phyloP scores from a whole-genome alignment of 345 rosid genomes.

The Draba incana region DNA sequence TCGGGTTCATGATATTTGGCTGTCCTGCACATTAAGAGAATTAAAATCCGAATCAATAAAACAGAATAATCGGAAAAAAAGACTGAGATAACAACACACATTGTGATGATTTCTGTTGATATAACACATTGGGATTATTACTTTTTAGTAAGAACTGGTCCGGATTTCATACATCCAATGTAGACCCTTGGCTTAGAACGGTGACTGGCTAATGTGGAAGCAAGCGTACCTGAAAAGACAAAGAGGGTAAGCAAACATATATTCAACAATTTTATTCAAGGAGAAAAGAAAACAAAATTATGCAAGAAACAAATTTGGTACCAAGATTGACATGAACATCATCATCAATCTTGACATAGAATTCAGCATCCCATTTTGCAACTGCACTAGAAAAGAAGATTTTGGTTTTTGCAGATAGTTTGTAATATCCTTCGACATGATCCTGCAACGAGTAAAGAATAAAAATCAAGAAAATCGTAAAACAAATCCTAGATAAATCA shows the following conservation, averaged over 20 bases:
- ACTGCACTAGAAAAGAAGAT: constrained; percentile 86
- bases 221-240: constrained; percentile 61
- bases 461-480: constrained; percentile 4
- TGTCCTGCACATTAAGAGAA: constrained; percentile 47
- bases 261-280: constrained; percentile 5
- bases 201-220: constrained; percentile 77
- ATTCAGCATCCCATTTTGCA: constrained; percentile 95
- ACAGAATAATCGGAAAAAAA: no score
- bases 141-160: constrained; percentile 93
- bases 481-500: constrained; percentile 9
- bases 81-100: not conserved
- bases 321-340: constrained; percentile 98
- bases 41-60: not conserved
- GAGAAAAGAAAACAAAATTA: not conserved
- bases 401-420: constrained; percentile 93
- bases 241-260: constrained; percentile 7
- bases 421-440: constrained; percentile 96
- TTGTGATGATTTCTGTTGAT: no score
- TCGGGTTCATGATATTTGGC: constrained; percentile 98
- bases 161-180: constrained; percentile 98
- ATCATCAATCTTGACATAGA: constrained; percentile 93
- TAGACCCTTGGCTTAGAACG: constrained; percentile 89
- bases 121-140: constrained; percentile 41
- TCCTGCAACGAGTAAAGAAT: constrained; percentile 51
- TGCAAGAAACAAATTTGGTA: constrained; percentile 38